Conservation (phyloP, 2,329 filamentous ascomycete species). For the Blastomyces gilchristii region DNA sequence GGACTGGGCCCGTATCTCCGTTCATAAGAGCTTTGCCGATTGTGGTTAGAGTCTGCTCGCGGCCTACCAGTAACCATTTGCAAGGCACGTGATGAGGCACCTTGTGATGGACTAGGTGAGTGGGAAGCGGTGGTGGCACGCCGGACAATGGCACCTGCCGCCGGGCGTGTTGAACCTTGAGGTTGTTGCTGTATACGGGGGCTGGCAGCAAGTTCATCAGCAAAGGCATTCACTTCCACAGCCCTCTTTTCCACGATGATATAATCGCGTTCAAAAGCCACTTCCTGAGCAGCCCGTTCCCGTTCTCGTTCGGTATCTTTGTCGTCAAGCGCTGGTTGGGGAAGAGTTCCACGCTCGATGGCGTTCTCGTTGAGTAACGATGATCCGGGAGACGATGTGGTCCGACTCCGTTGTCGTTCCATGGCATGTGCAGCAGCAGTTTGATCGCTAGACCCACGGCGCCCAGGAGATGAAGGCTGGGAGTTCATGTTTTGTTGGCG, state of each 20-base stretch:
- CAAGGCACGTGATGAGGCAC: slow-evolving; percentile 55
- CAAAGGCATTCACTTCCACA: slow-evolving; percentile 93
- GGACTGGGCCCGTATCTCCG: slow-evolving; percentile 62
- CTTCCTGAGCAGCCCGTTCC: slow-evolving; percentile 68
- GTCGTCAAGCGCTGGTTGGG: slow-evolving; percentile 26
- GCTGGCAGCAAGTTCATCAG: slow-evolving; percentile 84
- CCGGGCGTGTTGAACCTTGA: slow-evolving; percentile 42
- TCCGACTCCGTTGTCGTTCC: slow-evolving; percentile 53
- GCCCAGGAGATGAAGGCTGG: slow-evolving; percentile 32
- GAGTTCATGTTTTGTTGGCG: slow-evolving; percentile 28
- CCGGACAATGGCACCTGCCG: slow-evolving; percentile 53
- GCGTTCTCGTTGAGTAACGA: slow-evolving; percentile 40
- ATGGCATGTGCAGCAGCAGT: slow-evolving; percentile 34
- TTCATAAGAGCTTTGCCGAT: slow-evolving; percentile 71
- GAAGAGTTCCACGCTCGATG: slow-evolving; percentile 26
- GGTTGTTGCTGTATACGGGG: slow-evolving; percentile 50
- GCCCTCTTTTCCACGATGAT: slow-evolving; percentile 91
- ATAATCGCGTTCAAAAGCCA: slow-evolving; percentile 86
- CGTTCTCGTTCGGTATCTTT: slow-evolving; percentile 38
- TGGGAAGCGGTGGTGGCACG: slow-evolving; percentile 71
- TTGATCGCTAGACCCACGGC: slow-evolving; percentile 30
- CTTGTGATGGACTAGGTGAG: slow-evolving; percentile 51
- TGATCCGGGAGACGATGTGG: slow-evolving; percentile 33
- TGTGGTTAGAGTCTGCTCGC: slow-evolving; percentile 51
- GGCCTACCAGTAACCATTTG: slow-evolving; percentile 60